These are phyloP conservation scores for Gelatoporia subvermispora DNA, from an alignment of 768 basidiomycete species.

Conservation along the genomic window DNA sequence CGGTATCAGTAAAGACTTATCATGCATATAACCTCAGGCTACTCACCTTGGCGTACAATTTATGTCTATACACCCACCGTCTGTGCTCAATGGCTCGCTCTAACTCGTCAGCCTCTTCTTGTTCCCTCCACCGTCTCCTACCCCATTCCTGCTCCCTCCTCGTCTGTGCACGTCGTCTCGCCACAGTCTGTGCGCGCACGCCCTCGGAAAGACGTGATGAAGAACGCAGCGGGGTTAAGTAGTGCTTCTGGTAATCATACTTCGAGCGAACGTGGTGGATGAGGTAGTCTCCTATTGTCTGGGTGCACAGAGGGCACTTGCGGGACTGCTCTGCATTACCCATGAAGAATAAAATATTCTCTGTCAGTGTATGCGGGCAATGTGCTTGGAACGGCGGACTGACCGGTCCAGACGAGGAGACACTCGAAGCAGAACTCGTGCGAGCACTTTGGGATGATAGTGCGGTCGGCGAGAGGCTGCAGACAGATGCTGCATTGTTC, in stretches of 20 bases:
- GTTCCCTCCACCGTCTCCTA: constrained; percentile 41
- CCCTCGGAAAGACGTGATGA: constrained; percentile 37
- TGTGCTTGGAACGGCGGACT: constrained; percentile 17
- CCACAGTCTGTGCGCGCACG: constrained; percentile 26
- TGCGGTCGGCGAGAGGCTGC: constrained; percentile 68
- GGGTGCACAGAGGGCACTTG: constrained; percentile 72
- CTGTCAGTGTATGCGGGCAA: neutral
- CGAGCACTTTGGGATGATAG: constrained; percentile 79
- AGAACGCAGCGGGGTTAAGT: constrained; percentile 58
- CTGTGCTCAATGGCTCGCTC: constrained; percentile 70
- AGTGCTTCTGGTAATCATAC: constrained; percentile 79
- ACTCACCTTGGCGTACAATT: constrained; percentile 81
- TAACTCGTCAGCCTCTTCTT: constrained; percentile 63
- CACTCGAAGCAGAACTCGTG: constrained; percentile 96
- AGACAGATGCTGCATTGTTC: constrained; percentile 86
- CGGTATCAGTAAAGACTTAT: neutral
- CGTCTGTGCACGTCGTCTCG: constrained; percentile 27
- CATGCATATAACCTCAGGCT: neutral
- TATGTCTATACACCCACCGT: constrained; percentile 75
- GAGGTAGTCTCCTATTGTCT: constrained; percentile 62
- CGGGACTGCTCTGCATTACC: constrained; percentile 60
- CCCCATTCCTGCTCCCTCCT: constrained; percentile 52
- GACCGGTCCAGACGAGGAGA: constrained; percentile 80
- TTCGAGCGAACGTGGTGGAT: constrained; percentile 77
- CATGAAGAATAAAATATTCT: neutral